Evolutionary conservation across 768 basidiomycete species (phyloP), one percentile per base, ranked within the genome.

Genomic region (Lepiota venenata): DNA sequence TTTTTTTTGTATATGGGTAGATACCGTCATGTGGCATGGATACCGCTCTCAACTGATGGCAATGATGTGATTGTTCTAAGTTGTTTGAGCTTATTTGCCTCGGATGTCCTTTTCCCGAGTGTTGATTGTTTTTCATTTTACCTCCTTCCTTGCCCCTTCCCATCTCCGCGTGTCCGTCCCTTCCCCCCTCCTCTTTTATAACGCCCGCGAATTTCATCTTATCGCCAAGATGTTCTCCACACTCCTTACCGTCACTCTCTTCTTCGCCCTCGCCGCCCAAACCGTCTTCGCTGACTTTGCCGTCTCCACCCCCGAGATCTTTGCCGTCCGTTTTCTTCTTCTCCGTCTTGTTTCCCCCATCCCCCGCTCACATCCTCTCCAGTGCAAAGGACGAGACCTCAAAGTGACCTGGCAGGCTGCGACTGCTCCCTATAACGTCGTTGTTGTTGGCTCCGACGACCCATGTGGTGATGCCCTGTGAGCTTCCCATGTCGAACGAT

Each of bases 141-240:
- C 52, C 57, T 61, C 64, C 57, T 57, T 56, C 64, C 49, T 42
- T 66, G 57, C 65, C 56, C n/a, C 25, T 68, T 57, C 49, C 52
- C 61, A 55, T 58, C 58, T 61, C 62, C 59, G 51, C 51, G 51
- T 52, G 22, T 37, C 35, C 43, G 43, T 25, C 25, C 25, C 59
- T 52, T n/a, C n/a, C n/a, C n/a, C n/a, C n/a, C 42, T 42, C 58
- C 60, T 59, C 60, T 55, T 61, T 32, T 32, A 32, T 32, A 32
- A 32, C 32, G 32, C 32, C 32, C 32, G 9, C 32, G 4, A 32
- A 38, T 40, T 27, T 38, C 37, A 47, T 57, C 62, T 66, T 69
- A 63, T 63, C 61, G 63, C n/a, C 70, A 79, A 68, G 71, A 92
- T 91, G 90, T 84, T 84, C 80, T 73, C 82, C 74, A 88, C 90